Evolutionary conservation across 495 filamentous ascomycete species (phyloP), one percentile per base, ranked within the genome.

Genomic region (Xylaria telfairii): DNA sequence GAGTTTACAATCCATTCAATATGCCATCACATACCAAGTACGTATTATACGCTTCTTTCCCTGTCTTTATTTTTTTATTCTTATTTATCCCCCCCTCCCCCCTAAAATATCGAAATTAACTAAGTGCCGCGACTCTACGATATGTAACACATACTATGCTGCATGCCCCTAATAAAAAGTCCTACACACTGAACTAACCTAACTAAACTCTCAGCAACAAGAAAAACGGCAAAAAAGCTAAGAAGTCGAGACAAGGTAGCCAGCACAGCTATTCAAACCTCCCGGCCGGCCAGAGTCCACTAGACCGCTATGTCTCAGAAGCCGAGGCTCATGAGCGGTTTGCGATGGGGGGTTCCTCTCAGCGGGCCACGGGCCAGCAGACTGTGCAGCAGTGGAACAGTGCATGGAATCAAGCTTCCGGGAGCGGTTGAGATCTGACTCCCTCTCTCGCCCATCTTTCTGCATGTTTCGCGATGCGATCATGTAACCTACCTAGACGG

Each of bases 361-460:
- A 44, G 47, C 59, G 68, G 12, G 37, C 47, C n/a, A 47, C 42
- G 24, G 60, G 68, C 12, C n/a, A 26, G 15, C 34, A 70, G 26
- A 46, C 62, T 47, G 17, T 65, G n/a, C 56, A 65, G 46, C 8
- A 65, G 44, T 65, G 19, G 30, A 10, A 64, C 9, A 39, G 7
- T 21, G 10, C 60, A 6, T 70, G 68, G 68, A 46, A 46, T 4
- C 19, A 54, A 13, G 68, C 68, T 17, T 69, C 67, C 21, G 21
- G 26, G 51, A 54, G 51, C 51, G 10, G 26, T 28, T 54, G 51
- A 54, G 44, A 54, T 30, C 26, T 41, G 12, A 26, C 13, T 54
- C 21, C 10, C 26, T 28, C 21, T 54, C 51, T 24, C 24, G 32
- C 56, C 32, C 32, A 21, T 21, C 3, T 15, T 34, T 4, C 1